Base-by-base conservation (phyloP, 306 rosid genomes). In the Lathyrus tuberosus region DNA sequence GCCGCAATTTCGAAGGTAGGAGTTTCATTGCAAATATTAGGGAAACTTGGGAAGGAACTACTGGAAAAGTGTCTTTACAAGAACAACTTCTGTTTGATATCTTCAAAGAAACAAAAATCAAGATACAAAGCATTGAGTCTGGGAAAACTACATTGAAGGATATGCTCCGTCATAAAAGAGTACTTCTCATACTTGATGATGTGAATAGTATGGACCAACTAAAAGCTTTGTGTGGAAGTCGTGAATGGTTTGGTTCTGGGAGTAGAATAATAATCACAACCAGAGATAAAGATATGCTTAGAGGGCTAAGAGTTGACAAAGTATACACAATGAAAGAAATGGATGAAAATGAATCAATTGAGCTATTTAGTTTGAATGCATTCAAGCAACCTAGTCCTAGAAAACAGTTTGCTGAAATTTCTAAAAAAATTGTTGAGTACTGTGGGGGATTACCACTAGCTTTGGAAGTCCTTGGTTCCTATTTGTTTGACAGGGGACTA, bases 351-450 rank as follows among this genome's bases (percentile, higher is more conserved):
- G 62, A 54, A 26, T 11, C 62, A 11, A 26, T 54, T 12, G 62
- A 54, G 37, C 62, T 54, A 1, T 54, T 54, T 54, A 54, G 62
- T 54, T 54, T 16, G 37, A 16, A 54, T 26, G 62, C 62, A 26
- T 54, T 54, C 37, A 54, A 54, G n/a, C 37, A 54, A 24, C 1
- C 15, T 0, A 54, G 37, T 5, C 62, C 62, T 12, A 54, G 4
- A 5, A 2, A 54, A 54, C 31, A 24, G 3, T 54, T 54, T 54
- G 61, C 7, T 11, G 61, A 6, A 54, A 10, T 54, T 5, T 54
- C 62, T 4, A 24, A 0, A 12, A 12, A 24, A 5, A 0, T 54
- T 0, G 62, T 54, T 26, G 62, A 54, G 37, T 54, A 54, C 2
- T 54, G 10, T 2, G 61, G 16, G 10, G 35, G 37, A 54, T 54